phyloP scores from a whole-genome alignment of 805 yeast genomes.

The Nakazawaea laoshanensis region DNA sequence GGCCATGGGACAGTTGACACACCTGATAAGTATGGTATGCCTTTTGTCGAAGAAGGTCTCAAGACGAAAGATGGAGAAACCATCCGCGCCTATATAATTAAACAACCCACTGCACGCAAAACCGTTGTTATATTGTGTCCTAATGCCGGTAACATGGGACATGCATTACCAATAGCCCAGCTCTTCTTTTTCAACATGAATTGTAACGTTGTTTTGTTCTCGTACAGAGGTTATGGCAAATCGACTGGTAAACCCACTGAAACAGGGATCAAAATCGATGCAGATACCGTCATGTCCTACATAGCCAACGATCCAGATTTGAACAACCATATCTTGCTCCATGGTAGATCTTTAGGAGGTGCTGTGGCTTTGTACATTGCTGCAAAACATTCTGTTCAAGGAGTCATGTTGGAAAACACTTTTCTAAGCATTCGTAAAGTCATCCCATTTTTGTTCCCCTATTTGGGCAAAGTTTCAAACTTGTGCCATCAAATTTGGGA shows the following conservation, averaged over 20 bases:
- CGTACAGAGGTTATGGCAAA: conserved; percentile 87
- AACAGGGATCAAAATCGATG: conserved; percentile 73
- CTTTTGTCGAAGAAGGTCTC: conserved; percentile 49
- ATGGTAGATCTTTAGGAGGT: conserved; percentile 92
- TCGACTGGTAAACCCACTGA: conserved; percentile 76
- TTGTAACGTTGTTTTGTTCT: conserved; percentile 74
- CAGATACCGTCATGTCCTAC: conserved; percentile 59
- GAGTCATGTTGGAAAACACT: conserved; percentile 78
- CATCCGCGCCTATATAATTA: conserved; percentile 55
- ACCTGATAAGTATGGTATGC: conserved; percentile 63
- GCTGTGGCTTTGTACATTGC: conserved; percentile 87
- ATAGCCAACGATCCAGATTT: conserved; percentile 46
- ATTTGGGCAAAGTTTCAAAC: conserved; percentile 41
- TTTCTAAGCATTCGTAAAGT: conserved; percentile 68
- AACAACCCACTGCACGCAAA: conserved; percentile 37
- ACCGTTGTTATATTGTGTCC: conserved; percentile 80
- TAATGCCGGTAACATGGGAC: conserved; percentile 95
- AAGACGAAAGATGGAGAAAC: conserved; percentile 63
- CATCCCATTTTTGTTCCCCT: conserved; percentile 68
- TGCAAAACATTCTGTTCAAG: conserved; percentile 50
- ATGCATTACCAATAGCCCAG: conserved; percentile 72
- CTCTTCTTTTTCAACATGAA: conserved; percentile 53
- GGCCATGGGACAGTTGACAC: conserved; percentile 68
- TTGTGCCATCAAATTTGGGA: conserved; percentile 82
- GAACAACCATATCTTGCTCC: conserved; percentile 47